Evolutionary conservation across 257 asterid genomes (phyloP).

Genomic region (Solanum pennellii): DNA sequence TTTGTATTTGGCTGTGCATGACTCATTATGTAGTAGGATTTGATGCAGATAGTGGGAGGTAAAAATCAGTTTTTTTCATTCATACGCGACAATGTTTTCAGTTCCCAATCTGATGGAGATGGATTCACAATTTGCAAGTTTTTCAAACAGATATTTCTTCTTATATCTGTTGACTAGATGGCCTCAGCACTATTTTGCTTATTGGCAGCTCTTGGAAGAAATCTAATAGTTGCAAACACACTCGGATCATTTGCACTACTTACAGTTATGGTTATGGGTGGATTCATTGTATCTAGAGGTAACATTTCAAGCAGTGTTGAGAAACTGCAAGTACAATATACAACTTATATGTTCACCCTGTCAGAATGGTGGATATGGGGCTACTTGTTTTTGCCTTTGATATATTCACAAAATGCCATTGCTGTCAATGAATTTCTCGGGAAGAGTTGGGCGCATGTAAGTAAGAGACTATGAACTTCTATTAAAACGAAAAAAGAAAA

Average conservation of each 20-base stretch:
- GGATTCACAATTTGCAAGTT: not conserved
- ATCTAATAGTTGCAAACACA: not conserved
- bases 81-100: not conserved
- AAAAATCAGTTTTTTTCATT: not conserved
- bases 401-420: slow-evolving; percentile 19
- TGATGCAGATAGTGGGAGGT: slow-evolving; percentile 29
- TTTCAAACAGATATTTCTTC: not conserved
- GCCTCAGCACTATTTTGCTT: not conserved
- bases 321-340: not conserved
- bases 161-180: not conserved
- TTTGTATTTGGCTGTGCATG: slow-evolving; percentile 16
- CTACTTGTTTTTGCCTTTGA: slow-evolving; percentile 18
- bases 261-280: not conserved
- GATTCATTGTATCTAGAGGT: slow-evolving; percentile 9
- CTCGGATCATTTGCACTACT: slow-evolving; percentile 1
- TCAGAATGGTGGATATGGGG: slow-evolving; percentile 17
- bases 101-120: not conserved
- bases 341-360: not conserved
- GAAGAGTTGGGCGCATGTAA: slow-evolving; percentile 8
- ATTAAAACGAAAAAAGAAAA: not conserved
- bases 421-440: slow-evolving; percentile 21
- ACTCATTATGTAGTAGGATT: slow-evolving; percentile 41
- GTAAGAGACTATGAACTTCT: not conserved
- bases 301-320: not conserved
- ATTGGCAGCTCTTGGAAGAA: not conserved